A percentile compares a stretch with the other conserved stretches of the same genome.
Conservation (phyloP, 306 rosid species). For the Vicia villosa region DNA sequence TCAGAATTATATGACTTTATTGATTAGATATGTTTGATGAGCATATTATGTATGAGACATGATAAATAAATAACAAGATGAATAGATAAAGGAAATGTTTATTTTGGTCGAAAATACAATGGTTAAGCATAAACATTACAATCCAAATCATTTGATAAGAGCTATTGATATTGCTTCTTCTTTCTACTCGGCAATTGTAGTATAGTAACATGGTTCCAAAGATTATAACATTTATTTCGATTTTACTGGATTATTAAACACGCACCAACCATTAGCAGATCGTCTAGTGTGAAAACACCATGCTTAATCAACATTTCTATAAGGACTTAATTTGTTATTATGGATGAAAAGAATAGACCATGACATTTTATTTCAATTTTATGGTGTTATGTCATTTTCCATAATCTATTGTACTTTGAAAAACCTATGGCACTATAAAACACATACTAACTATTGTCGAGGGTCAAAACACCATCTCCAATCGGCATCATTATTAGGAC, state of each 20-base stretch:
- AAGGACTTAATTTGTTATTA: too few relatives aligned
- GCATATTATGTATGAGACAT: constrained; percentile 37
- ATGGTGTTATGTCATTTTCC: neutral
- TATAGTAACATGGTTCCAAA: neutral
- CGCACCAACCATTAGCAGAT: too few relatives aligned
- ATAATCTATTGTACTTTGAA: too few relatives aligned
- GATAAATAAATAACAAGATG: constrained; percentile 32
- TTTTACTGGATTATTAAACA: too few relatives aligned
- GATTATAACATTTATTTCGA: too few relatives aligned
- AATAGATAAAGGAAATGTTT: constrained; percentile 27
- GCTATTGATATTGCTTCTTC: neutral
- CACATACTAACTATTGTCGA: too few relatives aligned
- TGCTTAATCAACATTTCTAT: too few relatives aligned
- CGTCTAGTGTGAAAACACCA: too few relatives aligned
- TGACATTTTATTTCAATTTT: neutral
- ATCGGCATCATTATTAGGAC: too few relatives aligned
- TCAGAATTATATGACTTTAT: constrained; percentile 42
- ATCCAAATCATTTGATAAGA: neutral
- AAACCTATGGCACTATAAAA: too few relatives aligned
- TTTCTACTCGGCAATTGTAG: too few relatives aligned
- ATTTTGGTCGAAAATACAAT: constrained; percentile 40
- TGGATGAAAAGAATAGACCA: neutral
- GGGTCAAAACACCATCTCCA: too few relatives aligned
- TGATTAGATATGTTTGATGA: constrained; percentile 43
- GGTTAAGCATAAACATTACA: constrained; percentile 22